Percentiles rank a stretch among this genome's conserved stretches.
Conservation (phyloP, 148 eudicot species). For the Diospyros lotus region DNA sequence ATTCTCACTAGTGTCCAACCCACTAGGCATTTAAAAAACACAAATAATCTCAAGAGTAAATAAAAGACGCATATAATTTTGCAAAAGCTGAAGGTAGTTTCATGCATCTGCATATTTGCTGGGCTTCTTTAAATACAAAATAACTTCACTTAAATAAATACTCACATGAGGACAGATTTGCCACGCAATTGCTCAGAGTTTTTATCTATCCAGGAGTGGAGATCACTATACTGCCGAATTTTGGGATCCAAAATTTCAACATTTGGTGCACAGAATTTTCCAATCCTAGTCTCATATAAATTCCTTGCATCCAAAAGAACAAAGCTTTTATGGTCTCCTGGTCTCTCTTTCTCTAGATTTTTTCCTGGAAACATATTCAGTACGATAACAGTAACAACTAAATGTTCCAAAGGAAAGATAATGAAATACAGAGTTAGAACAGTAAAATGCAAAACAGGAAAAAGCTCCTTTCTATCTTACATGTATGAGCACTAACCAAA, state of each 20-base stretch:
- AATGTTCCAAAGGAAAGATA: background rate
- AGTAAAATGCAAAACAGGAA: background rate
- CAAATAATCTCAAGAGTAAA: too few species aligned
- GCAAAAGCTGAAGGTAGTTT: too few species aligned
- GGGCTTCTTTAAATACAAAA: too few species aligned
- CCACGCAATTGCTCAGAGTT: conserved; percentile 70
- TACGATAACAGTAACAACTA: background rate
- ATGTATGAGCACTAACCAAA: background rate
- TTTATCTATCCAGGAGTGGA: conserved; percentile 86
- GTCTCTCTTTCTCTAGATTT: conserved; percentile 30
- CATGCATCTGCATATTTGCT: too few species aligned
- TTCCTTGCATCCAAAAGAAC: conserved; percentile 93
- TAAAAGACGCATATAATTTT: too few species aligned
- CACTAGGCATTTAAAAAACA: too few species aligned
- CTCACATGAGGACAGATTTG: conserved; percentile 79
- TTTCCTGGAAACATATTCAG: conserved; percentile 39
- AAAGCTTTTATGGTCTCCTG: conserved; percentile 38
- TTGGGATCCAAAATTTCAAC: conserved; percentile 86
- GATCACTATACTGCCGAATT: conserved; percentile 92
- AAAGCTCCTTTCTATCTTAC: background rate
- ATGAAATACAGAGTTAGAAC: background rate
- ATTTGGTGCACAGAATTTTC: conserved; percentile 70
- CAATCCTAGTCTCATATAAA: conserved; percentile 94
- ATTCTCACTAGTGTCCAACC: too few species aligned
- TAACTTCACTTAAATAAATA: conserved; percentile 1